Evolutionary conservation across 2,329 filamentous ascomycete genomes (phyloP).

Genomic region (Ascochyta fabae): DNA sequence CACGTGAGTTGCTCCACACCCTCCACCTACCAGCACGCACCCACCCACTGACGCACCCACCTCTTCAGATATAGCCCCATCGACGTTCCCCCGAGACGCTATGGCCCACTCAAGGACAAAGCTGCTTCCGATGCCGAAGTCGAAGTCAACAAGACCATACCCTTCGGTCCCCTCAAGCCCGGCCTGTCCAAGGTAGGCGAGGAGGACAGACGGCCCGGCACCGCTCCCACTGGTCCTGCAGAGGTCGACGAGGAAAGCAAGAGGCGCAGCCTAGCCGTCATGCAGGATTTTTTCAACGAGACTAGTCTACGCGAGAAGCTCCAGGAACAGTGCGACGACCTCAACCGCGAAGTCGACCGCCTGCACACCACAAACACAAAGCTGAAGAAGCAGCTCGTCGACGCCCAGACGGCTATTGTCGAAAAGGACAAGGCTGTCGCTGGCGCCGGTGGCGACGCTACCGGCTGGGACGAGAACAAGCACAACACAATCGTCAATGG

Average conservation of each 20-base stretch:
- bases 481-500: slow-evolving; percentile 39
- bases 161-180: slow-evolving; percentile 36
- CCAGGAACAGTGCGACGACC: slow-evolving; percentile 45
- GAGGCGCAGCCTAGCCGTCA: slow-evolving; percentile 43
- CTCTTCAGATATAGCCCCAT: slow-evolving; percentile 28
- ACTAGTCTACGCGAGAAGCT: slow-evolving; percentile 46
- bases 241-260: slow-evolving; percentile 43
- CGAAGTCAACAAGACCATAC: slow-evolving; percentile 34
- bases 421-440: slow-evolving; percentile 43
- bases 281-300: slow-evolving; percentile 51
- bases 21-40: neutral
- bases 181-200: slow-evolving; percentile 41
- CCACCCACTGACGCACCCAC: neutral
- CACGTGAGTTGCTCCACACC: neutral
- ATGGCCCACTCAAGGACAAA: slow-evolving; percentile 41
- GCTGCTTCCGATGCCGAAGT: slow-evolving; percentile 46
- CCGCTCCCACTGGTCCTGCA: slow-evolving; percentile 40
- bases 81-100: slow-evolving; percentile 31
- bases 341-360: slow-evolving; percentile 40
- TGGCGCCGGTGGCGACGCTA: slow-evolving; percentile 19
- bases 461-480: slow-evolving; percentile 25
- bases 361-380: slow-evolving; percentile 40
- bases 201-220: slow-evolving; percentile 38
- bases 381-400: slow-evolving; percentile 42
- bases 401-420: slow-evolving; percentile 38